These are phyloP conservation scores for Isatis lusitanica DNA, from an alignment of 441 rosid genomes.

Conservation along the genomic window DNA sequence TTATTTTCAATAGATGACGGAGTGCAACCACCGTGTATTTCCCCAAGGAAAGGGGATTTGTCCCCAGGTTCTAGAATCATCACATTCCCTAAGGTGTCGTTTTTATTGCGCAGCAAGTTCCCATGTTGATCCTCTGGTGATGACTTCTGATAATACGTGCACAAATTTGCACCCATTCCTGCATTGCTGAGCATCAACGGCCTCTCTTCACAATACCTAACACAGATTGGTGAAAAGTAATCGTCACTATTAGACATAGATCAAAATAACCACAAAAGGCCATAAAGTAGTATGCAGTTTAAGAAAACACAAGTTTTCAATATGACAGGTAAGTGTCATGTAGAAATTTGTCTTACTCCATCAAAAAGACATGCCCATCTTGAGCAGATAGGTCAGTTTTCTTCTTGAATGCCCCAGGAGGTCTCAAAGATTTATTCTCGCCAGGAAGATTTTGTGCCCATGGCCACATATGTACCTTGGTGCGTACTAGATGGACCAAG, in stretches of 20 bases:
- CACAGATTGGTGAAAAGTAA: conserved; percentile 18
- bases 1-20: conserved; percentile 93
- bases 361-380: conserved; percentile 93
- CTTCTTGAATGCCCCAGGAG: conserved; percentile 99
- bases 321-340: conserved; percentile 15
- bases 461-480: conserved; percentile 80
- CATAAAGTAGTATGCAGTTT: conserved; percentile 4
- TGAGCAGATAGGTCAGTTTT: conserved; percentile 94
- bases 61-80: conserved; percentile 80
- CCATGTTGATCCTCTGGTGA: conserved; percentile 77
- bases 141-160: conserved; percentile 93
- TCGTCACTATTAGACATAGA: not conserved
- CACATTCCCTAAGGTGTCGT: conserved; percentile 67
- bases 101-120: conserved; percentile 54
- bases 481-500: conserved; percentile 90
- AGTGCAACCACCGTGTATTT: conserved; percentile 74
- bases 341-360: conserved; percentile 73
- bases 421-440: conserved; percentile 86
- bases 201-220: conserved; percentile 97
- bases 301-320: not conserved
- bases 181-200: conserved; percentile 84
- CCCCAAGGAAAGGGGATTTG: conserved; percentile 98
- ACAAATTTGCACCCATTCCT: conserved; percentile 98
- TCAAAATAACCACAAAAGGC: conserved; percentile 8
- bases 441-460: conserved; percentile 91